Percentiles rank a stretch among this genome's conserved stretches.
Evolutionary conservation across 2,329 filamentous ascomycete species (phyloP).

Genomic region (Monosporascus cannonballus): DNA sequence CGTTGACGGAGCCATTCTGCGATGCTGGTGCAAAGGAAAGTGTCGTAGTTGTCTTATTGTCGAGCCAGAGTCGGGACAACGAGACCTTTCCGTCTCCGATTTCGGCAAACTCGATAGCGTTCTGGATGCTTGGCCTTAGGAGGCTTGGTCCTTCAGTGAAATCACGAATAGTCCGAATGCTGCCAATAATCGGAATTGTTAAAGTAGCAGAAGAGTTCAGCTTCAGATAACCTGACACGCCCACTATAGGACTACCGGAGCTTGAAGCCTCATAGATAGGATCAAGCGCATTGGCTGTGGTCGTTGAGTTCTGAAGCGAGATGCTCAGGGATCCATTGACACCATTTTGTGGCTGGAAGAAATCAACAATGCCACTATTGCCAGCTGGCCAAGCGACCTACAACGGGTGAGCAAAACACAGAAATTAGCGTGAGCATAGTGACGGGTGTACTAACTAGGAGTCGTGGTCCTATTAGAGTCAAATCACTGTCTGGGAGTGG

Average conservation of each 20-base stretch:
- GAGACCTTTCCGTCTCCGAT: slow-evolving; percentile 36
- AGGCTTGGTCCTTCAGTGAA: slow-evolving; percentile 52
- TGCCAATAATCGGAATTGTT: slow-evolving; percentile 52
- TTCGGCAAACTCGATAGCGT: slow-evolving; percentile 38
- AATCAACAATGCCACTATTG: slow-evolving; percentile 53
- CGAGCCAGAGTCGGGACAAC: slow-evolving; percentile 53
- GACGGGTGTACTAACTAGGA: slow-evolving; percentile 34
- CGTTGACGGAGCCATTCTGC: too few species aligned
- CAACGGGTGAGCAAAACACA: too few species aligned
- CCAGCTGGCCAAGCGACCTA: slow-evolving; percentile 56
- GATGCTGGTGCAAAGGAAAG: slow-evolving; percentile 25
- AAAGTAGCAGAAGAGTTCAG: slow-evolving; percentile 54
- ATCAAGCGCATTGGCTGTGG: slow-evolving; percentile 35
- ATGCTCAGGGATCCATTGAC: slow-evolving; percentile 48
- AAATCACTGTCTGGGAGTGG: slow-evolving; percentile 48
- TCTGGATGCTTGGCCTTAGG: slow-evolving; percentile 47
- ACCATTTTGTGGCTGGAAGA: slow-evolving; percentile 49
- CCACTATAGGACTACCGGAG: slow-evolving; percentile 29
- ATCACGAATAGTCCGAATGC: slow-evolving; percentile 57
- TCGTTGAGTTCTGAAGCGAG: slow-evolving; percentile 42
- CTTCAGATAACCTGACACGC: slow-evolving; percentile 45
- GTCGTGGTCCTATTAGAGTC: slow-evolving; percentile 48
- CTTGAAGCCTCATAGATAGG: slow-evolving; percentile 25
- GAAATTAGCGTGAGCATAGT: neutral
- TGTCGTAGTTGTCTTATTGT: slow-evolving; percentile 48